Conservation (phyloP, 2,329 filamentous ascomycete genomes). For the Alternaria hordeiaustralica region DNA sequence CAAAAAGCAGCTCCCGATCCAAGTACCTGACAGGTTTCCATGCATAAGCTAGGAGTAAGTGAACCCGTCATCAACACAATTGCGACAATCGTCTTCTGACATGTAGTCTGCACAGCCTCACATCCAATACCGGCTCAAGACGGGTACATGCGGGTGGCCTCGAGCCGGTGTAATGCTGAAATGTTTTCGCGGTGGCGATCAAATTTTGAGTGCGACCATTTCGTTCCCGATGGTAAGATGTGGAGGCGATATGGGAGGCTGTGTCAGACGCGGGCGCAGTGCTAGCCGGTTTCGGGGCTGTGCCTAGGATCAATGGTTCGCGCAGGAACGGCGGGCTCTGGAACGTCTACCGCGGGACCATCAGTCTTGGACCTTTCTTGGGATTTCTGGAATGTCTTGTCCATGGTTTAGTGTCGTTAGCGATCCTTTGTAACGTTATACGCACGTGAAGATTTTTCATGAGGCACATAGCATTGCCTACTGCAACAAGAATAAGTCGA, state of each 20-base stretch:
- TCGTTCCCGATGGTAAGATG: not conserved
- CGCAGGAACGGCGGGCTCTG: not conserved
- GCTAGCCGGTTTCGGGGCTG: constrained; percentile 7
- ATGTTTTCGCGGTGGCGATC: not conserved
- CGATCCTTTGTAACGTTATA: not conserved
- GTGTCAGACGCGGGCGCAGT: constrained; percentile 5
- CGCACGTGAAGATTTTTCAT: too few species aligned
- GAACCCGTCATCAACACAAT: not conserved
- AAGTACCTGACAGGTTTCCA: not conserved
- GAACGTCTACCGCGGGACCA: constrained; percentile 1
- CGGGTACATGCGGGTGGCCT: not conserved
- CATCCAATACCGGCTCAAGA: not conserved
- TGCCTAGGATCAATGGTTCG: not conserved
- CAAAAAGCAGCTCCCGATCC: not conserved
- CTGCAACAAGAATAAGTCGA: not conserved
- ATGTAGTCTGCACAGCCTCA: not conserved
- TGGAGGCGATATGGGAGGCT: constrained; percentile 15
- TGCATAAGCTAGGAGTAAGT: not conserved
- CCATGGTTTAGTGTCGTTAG: not conserved
- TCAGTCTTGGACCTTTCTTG: not conserved
- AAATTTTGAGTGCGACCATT: not conserved
- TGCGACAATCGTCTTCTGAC: not conserved
- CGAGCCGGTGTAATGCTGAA: not conserved
- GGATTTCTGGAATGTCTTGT: not conserved
- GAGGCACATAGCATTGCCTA: not conserved